Base-by-base conservation (phyloP, 2,329 filamentous ascomycete genomes). In the Shiraia sp. region DNA sequence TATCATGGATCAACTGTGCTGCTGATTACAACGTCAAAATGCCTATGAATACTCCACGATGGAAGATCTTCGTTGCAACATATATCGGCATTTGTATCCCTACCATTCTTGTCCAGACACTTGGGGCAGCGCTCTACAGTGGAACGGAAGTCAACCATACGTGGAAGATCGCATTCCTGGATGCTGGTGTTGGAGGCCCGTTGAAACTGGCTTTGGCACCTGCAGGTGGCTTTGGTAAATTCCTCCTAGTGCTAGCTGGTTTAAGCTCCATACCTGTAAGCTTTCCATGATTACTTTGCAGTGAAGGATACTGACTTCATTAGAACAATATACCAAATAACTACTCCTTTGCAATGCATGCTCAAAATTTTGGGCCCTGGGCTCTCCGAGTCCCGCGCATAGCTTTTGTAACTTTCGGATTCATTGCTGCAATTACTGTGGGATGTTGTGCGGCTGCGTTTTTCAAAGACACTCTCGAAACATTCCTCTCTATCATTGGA, bases 1-100 rank as follows among this genome's bases (percentile, higher is more conserved):
- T 68, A 1, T 68, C 64, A 2, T 70, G 66, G 66, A 56, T 68
- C 27, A 68, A 71, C 23, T 69, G 65, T 27, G 65, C 68, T 6
- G 63, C 65, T 0, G 67, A 71, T 36, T 71, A 69, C 39, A 71
- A 70, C 36, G 67, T 70, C 10, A 63, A 63, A 5, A 70, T 70
- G 66, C 65, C 66, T 4, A 49, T 58, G n/a, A 53, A 61, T 12
- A 69, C 67, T 8, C 59, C 64, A 13, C 52, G 61, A 2, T 60
- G 56, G 47, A 57, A 61, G 31, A 66, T 68, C n/a, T 66, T 68
- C 35, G 38, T 50, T 15, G 63, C 33, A 23, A 23, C 16, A 13
- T 14, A 14, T 10, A 32, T 28, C 14, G 14, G 10, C 15, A 16
- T 16, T 5, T 32, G 29, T 14, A 32, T 32, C 13, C 13, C 29